Conservation (phyloP, 2,329 filamentous ascomycete genomes). For the Penicillium janthinellum region DNA sequence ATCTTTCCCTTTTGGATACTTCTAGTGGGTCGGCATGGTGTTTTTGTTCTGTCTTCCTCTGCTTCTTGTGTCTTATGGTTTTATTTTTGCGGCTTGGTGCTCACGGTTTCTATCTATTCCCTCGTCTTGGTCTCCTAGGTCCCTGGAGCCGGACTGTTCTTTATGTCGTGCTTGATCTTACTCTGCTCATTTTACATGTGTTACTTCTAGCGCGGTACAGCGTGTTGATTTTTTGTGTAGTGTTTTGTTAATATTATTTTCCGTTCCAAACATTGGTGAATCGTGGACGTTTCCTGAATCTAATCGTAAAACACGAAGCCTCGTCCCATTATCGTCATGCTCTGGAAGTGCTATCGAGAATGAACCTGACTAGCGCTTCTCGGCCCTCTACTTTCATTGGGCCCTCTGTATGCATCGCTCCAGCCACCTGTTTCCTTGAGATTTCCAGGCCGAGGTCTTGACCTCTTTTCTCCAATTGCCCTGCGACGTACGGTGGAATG, state of each 20-base stretch:
- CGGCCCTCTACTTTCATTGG: constrained; percentile 48
- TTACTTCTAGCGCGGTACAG: constrained; percentile 20
- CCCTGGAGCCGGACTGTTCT: constrained; percentile 10
- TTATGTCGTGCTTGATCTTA: constrained; percentile 10
- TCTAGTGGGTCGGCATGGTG: constrained; percentile 23
- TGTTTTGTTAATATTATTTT: constrained; percentile 19
- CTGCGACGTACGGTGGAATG: constrained; percentile 42
- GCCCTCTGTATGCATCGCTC: constrained; percentile 55
- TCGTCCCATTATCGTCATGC: neutral
- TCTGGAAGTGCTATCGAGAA: constrained; percentile 6
- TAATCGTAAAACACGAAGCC: neutral
- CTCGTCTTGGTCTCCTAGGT: constrained; percentile 13
- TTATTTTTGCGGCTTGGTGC: constrained; percentile 24
- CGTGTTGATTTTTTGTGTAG: constrained; percentile 10
- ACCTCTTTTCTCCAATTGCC: constrained; percentile 39
- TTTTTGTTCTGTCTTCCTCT: constrained; percentile 15
- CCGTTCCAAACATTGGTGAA: constrained; percentile 1
- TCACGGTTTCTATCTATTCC: constrained; percentile 24
- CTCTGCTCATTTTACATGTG: constrained; percentile 13
- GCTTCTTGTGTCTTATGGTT: constrained; percentile 24
- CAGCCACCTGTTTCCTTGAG: constrained; percentile 42
- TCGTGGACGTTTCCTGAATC: neutral
- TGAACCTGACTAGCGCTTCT: constrained; percentile 39
- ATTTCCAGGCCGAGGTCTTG: constrained; percentile 38
- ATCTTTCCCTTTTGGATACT: constrained; percentile 15